These are phyloP conservation scores for Calocybe indica DNA, from an alignment of 768 basidiomycete genomes.

Conservation along the genomic window DNA sequence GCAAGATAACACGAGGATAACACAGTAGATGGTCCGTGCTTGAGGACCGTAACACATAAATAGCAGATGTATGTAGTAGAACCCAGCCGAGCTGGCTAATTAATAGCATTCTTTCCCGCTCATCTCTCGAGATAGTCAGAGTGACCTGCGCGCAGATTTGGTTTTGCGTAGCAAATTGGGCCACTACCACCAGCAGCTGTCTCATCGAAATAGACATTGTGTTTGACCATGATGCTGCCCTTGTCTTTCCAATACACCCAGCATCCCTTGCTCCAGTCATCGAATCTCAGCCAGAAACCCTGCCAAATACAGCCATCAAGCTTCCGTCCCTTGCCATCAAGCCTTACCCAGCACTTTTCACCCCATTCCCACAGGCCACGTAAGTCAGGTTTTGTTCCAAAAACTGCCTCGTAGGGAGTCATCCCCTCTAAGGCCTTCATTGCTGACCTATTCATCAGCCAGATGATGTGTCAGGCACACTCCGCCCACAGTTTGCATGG, in stretches of 20 bases:
- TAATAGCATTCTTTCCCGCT: no score
- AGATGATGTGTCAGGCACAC: conserved; percentile 12
- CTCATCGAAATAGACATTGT: conserved; percentile 15
- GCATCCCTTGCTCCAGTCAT: conserved; percentile 18
- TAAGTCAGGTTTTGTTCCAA: conserved; percentile 19
- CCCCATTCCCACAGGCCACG: conserved; percentile 13
- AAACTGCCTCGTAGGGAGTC: conserved; percentile 17
- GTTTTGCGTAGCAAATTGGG: no score
- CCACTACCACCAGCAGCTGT: no score
- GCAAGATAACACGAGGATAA: no score
- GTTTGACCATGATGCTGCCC: conserved; percentile 19
- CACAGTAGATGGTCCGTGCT: no score
- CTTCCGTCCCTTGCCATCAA: conserved; percentile 12
- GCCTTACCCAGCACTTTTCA: background rate
- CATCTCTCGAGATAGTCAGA: no score
- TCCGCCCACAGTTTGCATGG: conserved; percentile 19
- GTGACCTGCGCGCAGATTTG: no score
- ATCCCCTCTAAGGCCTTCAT: conserved; percentile 10
- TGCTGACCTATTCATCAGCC: conserved; percentile 15
- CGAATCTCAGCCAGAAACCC: conserved; percentile 19
- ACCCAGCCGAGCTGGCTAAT: no score
- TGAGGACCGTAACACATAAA: no score
- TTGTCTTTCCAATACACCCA: conserved; percentile 28
- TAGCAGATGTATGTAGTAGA: no score
- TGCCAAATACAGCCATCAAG: conserved; percentile 12